Evolutionary conservation across 495 filamentous ascomycete species (phyloP).

Genomic region (Chlorociboria aeruginascens): DNA sequence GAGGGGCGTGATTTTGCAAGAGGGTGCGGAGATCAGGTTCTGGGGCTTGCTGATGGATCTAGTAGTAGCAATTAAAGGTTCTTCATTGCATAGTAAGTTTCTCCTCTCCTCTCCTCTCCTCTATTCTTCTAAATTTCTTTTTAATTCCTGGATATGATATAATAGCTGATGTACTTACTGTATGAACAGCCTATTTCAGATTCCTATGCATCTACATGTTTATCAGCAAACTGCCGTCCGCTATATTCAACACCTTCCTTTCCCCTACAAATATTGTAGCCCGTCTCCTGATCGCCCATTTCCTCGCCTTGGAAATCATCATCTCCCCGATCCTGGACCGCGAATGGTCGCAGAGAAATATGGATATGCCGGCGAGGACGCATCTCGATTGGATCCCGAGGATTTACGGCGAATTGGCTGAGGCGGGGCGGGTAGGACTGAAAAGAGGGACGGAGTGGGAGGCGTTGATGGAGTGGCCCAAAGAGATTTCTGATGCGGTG

Average conservation of each 20-base stretch:
- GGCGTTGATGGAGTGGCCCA: slow-evolving; percentile 8
- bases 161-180: too few species aligned
- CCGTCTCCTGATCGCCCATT: slow-evolving; percentile 11
- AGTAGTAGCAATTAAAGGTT: slow-evolving; percentile 2
- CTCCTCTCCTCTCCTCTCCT: not conserved
- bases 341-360: slow-evolving; percentile 1
- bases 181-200: slow-evolving; percentile 12
- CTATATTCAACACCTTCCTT: slow-evolving; percentile 7
- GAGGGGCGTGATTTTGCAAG: too few species aligned
- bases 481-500: slow-evolving; percentile 2
- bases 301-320: slow-evolving; percentile 13
- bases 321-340: slow-evolving; percentile 11
- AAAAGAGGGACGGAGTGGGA: not conserved
- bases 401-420: not conserved
- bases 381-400: slow-evolving; percentile 5
- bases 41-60: slow-evolving; percentile 2
- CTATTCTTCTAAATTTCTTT: not conserved
- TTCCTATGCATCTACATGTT: slow-evolving; percentile 7
- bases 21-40: not conserved
- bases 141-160: not conserved
- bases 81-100: slow-evolving; percentile 7
- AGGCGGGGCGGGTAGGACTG: not conserved
- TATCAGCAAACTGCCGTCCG: not conserved
- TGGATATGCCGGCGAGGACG: not conserved
- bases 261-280: slow-evolving; percentile 2